phyloP scores from a whole-genome alignment of 495 filamentous ascomycete genomes.

The Tuber melanosporum region DNA sequence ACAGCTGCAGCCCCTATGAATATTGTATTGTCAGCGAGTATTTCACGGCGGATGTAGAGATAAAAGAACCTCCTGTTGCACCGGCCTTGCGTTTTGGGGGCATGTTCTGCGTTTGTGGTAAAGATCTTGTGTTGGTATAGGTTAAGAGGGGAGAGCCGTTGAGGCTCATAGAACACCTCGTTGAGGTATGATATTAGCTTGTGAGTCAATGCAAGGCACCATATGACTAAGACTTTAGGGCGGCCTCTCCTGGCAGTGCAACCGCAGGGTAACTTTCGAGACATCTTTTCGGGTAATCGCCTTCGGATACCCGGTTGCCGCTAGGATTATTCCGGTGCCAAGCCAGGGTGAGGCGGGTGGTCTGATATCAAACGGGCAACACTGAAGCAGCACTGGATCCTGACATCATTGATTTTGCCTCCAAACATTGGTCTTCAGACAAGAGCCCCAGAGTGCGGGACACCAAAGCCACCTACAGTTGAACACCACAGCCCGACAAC shows the following conservation, averaged over 20 bases:
- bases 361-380: slow-evolving; percentile 16
- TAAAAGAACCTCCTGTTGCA: slow-evolving; percentile 12
- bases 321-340: neutral
- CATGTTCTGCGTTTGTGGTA: slow-evolving; percentile 6
- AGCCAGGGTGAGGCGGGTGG: slow-evolving; percentile 1
- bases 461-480: slow-evolving; percentile 6
- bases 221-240: neutral
- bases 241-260: neutral
- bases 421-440: neutral
- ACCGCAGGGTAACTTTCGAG: neutral
- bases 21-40: neutral
- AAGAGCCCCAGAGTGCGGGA: neutral
- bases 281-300: neutral
- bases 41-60: neutral
- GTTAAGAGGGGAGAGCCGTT: neutral
- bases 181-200: neutral
- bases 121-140: neutral
- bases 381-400: neutral
- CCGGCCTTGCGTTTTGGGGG: slow-evolving; percentile 27
- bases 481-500: neutral
- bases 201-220: neutral
- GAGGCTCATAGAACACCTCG: neutral
- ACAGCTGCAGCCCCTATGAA: slow-evolving; percentile 15
- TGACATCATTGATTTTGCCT: neutral
- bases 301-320: neutral